Conservation (phyloP, 441 rosid species). For the Populus tomentosa region DNA sequence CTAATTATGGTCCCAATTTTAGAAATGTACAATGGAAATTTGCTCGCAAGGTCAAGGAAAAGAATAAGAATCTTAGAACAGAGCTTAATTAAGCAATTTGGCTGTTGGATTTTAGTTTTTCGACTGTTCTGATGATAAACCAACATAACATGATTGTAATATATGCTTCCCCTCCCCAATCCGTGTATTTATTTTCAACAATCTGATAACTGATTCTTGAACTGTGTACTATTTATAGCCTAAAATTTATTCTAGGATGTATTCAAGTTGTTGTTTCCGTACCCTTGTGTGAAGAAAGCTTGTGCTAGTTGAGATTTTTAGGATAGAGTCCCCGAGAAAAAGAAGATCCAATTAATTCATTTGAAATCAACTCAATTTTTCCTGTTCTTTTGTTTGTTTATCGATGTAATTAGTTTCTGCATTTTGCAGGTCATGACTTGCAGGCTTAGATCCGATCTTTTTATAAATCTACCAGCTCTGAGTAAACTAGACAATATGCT, state of each 20-base stretch:
- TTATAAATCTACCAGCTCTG: constrained; percentile 80
- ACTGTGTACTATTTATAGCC: not conserved
- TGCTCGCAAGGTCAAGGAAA: not conserved
- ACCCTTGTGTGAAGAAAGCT: not conserved
- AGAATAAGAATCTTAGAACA: not conserved
- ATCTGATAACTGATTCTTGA: not conserved
- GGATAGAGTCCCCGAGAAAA: not conserved
- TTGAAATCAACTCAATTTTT: not conserved
- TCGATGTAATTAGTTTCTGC: not conserved
- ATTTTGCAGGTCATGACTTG: constrained; percentile 84
- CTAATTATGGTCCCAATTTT: constrained; percentile 8
- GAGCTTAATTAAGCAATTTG: not conserved
- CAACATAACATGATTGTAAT: not conserved
- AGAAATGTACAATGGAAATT: not conserved
- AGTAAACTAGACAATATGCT: constrained; percentile 93
- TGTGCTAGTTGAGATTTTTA: not conserved
- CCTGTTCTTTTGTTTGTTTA: not conserved
- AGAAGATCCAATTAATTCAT: not conserved
- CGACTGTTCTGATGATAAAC: not conserved
- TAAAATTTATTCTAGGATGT: not conserved
- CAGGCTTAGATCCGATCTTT: constrained; percentile 82
- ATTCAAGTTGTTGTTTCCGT: not conserved
- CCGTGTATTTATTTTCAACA: not conserved
- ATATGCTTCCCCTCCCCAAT: not conserved
- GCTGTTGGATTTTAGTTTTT: not conserved